Evolutionary conservation across 2,329 filamentous ascomycete genomes (phyloP).

Genomic region (Colletotrichum cordylinicola): DNA sequence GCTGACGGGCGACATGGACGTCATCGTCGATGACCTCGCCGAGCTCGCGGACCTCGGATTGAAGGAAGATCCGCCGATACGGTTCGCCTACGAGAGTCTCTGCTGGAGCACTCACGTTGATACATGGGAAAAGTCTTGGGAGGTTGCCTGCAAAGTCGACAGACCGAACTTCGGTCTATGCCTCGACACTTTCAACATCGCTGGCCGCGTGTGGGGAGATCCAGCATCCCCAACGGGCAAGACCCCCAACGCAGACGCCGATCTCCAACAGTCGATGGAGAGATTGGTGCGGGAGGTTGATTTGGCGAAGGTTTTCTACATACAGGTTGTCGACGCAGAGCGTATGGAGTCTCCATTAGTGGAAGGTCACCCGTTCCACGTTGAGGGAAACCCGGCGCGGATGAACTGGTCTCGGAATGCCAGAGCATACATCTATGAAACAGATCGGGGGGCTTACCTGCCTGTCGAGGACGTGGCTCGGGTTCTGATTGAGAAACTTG

Average conservation of each 20-base stretch:
- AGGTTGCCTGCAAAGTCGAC: slow-evolving; percentile 68
- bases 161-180: slow-evolving; percentile 77
- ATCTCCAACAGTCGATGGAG: slow-evolving; percentile 57
- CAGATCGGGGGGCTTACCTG: slow-evolving; percentile 59
- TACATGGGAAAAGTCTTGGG: slow-evolving; percentile 75
- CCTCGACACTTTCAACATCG: slow-evolving; percentile 82
- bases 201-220: slow-evolving; percentile 73
- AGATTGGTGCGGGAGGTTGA: slow-evolving; percentile 61
- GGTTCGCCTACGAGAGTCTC: slow-evolving; percentile 76
- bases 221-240: slow-evolving; percentile 59
- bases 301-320: slow-evolving; percentile 71
- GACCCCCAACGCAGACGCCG: slow-evolving; percentile 58
- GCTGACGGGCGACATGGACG: slow-evolving; percentile 49
- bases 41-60: slow-evolving; percentile 72
- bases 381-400: slow-evolving; percentile 55
- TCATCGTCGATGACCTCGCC: slow-evolving; percentile 67
- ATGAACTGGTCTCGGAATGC: slow-evolving; percentile 72
- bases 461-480: slow-evolving; percentile 55
- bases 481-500: background rate
- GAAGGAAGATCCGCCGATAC: slow-evolving; percentile 57
- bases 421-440: slow-evolving; percentile 64
- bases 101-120: slow-evolving; percentile 75
- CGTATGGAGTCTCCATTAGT: slow-evolving; percentile 56
- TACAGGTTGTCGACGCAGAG: slow-evolving; percentile 80
- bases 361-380: slow-evolving; percentile 57